Evolutionary conservation across 768 basidiomycete genomes (phyloP).

Genomic region (Suillus clintonianus): DNA sequence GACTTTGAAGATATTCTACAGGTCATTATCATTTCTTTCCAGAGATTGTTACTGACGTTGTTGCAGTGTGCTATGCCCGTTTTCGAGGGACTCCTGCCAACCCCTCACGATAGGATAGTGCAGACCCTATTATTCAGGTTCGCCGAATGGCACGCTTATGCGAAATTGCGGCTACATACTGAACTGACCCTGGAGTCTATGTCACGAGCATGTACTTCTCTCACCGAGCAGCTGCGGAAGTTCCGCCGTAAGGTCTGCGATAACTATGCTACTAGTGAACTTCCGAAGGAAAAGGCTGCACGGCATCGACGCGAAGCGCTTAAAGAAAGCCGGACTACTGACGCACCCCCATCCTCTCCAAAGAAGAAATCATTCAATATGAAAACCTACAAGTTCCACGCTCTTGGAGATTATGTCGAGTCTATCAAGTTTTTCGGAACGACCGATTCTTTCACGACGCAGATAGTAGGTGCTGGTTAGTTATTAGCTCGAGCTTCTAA

Average conservation of each 20-base stretch:
- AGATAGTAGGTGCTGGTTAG: neutral
- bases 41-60: neutral
- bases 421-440: conserved; percentile 28
- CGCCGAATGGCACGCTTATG: conserved; percentile 36
- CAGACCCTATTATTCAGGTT: conserved; percentile 27
- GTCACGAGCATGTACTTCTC: conserved; percentile 12
- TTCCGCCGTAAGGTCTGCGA: conserved; percentile 25
- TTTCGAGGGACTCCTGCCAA: conserved; percentile 30
- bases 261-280: conserved; percentile 28
- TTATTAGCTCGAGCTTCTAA: neutral
- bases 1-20: conserved; percentile 15
- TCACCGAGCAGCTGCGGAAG: conserved; percentile 23
- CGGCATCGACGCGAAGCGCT: conserved; percentile 16
- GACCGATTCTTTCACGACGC: conserved; percentile 24
- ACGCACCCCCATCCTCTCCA: neutral
- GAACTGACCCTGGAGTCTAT: conserved; percentile 21
- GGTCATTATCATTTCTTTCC: neutral
- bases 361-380: conserved; percentile 10
- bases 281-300: conserved; percentile 27
- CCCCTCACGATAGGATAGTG: conserved; percentile 9
- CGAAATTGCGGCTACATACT: conserved; percentile 37
- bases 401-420: conserved; percentile 32
- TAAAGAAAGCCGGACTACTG: too few species aligned
- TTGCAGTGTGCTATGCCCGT: conserved; percentile 31
- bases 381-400: conserved; percentile 21